These are phyloP conservation scores for Naematelia aurantialba DNA, from an alignment of 768 basidiomycete genomes.

Conservation along the genomic window DNA sequence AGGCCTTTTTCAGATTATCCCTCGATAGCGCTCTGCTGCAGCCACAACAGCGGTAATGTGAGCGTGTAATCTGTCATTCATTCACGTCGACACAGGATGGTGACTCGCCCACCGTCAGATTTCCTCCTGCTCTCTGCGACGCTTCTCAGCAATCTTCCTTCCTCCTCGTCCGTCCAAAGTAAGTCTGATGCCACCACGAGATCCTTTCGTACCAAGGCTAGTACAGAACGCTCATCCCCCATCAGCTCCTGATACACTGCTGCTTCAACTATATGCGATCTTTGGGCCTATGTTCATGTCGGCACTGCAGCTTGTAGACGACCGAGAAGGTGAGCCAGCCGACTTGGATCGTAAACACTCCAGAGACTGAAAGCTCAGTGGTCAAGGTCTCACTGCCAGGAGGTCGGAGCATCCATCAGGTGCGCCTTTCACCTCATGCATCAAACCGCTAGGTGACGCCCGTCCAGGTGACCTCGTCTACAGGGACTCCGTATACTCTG, in stretches of 20 bases:
- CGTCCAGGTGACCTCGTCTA: conserved; percentile 30
- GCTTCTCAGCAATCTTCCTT: conserved; percentile 25
- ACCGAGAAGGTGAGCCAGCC: conserved; percentile 32
- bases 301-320: conserved; percentile 38
- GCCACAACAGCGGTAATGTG: too few relatives aligned
- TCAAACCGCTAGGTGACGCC: not conserved
- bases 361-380: conserved; percentile 15
- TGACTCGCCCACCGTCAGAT: not conserved
- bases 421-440: conserved; percentile 3
- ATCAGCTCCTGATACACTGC: conserved; percentile 24
- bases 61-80: not conserved
- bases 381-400: conserved; percentile 22
- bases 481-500: conserved; percentile 36
- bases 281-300: conserved; percentile 43
- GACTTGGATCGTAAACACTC: not conserved
- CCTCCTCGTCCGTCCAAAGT: not conserved
- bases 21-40: too few relatives aligned
- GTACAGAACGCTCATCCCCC: not conserved
- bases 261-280: conserved; percentile 36
- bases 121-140: conserved; percentile 30
- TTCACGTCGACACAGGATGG: not conserved
- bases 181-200: too few relatives aligned
- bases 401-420: conserved; percentile 23
- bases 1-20: too few relatives aligned
- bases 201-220: too few relatives aligned